Base-by-base conservation (phyloP, 2,329 filamentous ascomycete genomes). In the Niveomyces coronatus region DNA sequence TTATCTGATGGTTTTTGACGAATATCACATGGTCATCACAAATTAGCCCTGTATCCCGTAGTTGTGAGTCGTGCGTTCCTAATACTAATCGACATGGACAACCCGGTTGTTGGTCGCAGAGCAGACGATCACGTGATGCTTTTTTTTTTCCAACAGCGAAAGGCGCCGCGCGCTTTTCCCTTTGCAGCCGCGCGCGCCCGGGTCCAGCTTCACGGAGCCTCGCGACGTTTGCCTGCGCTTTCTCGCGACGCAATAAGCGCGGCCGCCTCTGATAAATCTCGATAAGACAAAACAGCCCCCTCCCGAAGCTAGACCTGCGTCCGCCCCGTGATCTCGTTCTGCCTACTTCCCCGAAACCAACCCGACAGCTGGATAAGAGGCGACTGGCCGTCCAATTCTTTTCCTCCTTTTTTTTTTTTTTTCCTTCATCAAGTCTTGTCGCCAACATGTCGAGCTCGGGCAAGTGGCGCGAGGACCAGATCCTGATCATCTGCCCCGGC, bases 401-500 rank as follows among this genome's bases (percentile, higher is more conserved):
- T n/a, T n/a, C n/a, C n/a, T n/a, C n/a, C n/a, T n/a, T n/a, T n/a
- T n/a, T n/a, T n/a, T n/a, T n/a, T 13, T 31, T 18, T 26, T 14
- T n/a, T 30, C 15, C 14, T 8, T 16, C 19, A 19, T 28, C 22
- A n/a, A 4, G 28, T 18, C 24, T 27, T 15, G n/a, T n/a, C n/a
- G n/a, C n/a, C 51, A 58, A 44, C 37, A 78, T 77, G 73, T 69
- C 73, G 47, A 63, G 59, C 56, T 68, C 71, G 50, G 68, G 65
- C 52, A 77, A 76, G 61, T 78, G 70, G 68, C 70, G 70, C 58
- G 74, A 78, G 64, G 74, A 78, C 57, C 73, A 77, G 65, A 63
- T 77, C 53, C 71, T 78, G 53, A 61, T 88, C 57, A 79, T 88
- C 62, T 82, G 80, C 60, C 82, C 83, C 23, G 88, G 88, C 55